These are phyloP conservation scores for Rubroboletus satanas DNA, from an alignment of 768 basidiomycete species.

Conservation along the genomic window DNA sequence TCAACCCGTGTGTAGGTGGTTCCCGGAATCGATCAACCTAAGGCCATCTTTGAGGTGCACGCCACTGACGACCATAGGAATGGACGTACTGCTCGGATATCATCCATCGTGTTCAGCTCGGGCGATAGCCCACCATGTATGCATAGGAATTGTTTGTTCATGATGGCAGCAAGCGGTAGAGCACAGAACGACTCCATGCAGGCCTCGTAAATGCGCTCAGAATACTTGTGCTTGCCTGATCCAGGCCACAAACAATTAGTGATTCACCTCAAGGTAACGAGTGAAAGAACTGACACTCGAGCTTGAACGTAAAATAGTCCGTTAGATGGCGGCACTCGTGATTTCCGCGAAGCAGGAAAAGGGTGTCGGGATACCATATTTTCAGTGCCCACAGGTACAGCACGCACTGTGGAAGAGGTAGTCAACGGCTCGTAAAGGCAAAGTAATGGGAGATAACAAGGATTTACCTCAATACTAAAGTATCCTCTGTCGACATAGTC, in stretches of 20 bases:
- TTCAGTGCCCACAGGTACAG: conserved; percentile 97
- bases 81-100: conserved; percentile 73
- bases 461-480: conserved; percentile 82
- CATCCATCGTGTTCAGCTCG: conserved; percentile 92
- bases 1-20: conserved; percentile 93
- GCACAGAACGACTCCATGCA: conserved; percentile 98
- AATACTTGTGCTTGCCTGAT: conserved; percentile 97
- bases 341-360: conserved; percentile 95
- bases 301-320: conserved; percentile 98
- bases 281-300: conserved; percentile 70
- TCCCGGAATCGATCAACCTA: conserved; percentile 98
- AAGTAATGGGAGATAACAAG: too few species aligned
- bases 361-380: conserved; percentile 98
- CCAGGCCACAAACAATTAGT: not conserved
- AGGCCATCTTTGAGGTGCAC: not conserved
- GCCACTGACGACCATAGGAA: not conserved
- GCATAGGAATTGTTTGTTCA: conserved; percentile 99
- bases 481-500: conserved; percentile 94
- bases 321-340: conserved; percentile 99
- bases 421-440: not conserved
- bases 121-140: conserved; percentile 97
- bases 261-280: not conserved
- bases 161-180: conserved; percentile 91
- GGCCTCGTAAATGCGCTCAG: conserved; percentile 92
- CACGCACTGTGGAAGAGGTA: conserved; percentile 63